A percentile compares a stretch with the other conserved stretches of the same genome.
Conservation (phyloP, 345 rosid genomes). For the Hypericum perforatum region DNA sequence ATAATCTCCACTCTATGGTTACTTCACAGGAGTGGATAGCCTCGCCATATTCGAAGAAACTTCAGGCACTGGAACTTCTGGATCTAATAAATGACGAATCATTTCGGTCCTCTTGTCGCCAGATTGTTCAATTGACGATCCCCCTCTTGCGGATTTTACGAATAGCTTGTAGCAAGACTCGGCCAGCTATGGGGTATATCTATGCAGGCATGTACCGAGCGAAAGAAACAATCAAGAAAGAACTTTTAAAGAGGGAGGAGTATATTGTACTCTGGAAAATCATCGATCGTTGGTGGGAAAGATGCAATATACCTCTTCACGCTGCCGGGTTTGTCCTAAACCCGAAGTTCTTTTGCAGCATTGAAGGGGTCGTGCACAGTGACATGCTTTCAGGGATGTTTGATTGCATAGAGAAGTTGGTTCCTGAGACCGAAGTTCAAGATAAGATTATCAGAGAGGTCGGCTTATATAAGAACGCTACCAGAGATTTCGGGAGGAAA, state of each 20-base stretch:
- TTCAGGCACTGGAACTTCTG: constrained; percentile 54
- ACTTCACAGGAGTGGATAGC: not conserved
- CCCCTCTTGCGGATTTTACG: constrained; percentile 57
- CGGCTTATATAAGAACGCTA: constrained; percentile 56
- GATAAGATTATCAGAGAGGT: constrained; percentile 66
- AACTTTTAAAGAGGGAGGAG: constrained; percentile 51
- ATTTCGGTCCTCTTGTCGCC: constrained; percentile 67
- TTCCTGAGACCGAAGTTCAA: constrained; percentile 58
- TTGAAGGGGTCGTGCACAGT: constrained; percentile 52
- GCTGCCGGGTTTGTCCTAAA: constrained; percentile 90
- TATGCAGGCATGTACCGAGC: constrained; percentile 72
- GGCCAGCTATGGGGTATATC: constrained; percentile 82
- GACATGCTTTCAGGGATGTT: constrained; percentile 59
- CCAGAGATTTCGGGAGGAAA: constrained; percentile 84
- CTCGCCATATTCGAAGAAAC: constrained; percentile 54
- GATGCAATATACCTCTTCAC: constrained; percentile 61
- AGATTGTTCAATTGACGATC: constrained; percentile 39
- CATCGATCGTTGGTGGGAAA: constrained; percentile 75
- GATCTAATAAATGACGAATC: constrained; percentile 52
- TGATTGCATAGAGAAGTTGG: constrained; percentile 83
- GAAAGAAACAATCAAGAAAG: constrained; percentile 71
- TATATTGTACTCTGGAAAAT: constrained; percentile 69
- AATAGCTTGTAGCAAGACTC: constrained; percentile 46
- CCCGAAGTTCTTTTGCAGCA: constrained; percentile 77
- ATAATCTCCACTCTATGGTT: not conserved